A percentile compares a stretch with the other conserved stretches of the same genome.
Evolutionary conservation across 805 yeast species (phyloP).

Genomic region (Middelhovenomyces tepae): DNA sequence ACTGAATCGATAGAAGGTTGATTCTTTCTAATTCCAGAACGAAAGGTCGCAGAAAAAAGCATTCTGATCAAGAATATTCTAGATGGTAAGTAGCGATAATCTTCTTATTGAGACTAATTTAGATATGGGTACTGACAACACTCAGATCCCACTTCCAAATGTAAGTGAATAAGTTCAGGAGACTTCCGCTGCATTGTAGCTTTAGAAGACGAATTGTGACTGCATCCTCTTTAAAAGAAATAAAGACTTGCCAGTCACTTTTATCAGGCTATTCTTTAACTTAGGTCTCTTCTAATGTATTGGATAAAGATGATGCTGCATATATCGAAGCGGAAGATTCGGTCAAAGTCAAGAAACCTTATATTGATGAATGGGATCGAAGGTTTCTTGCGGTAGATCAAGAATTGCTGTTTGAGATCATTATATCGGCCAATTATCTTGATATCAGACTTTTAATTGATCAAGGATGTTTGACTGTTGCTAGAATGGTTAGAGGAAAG

Average conservation of each 20-base stretch:
- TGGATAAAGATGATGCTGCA: conserved; percentile 66
- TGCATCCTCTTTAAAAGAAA: too few relatives aligned
- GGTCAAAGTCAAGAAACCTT: conserved; percentile 52
- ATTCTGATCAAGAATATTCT: conserved; percentile 79
- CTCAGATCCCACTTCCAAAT: conserved; percentile 77
- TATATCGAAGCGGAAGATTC: conserved; percentile 73
- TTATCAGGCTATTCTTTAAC: too few relatives aligned
- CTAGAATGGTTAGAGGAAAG: conserved; percentile 40
- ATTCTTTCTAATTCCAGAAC: conserved; percentile 22
- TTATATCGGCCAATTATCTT: conserved; percentile 39
- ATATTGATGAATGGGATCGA: conserved; percentile 93
- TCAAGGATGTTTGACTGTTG: conserved; percentile 41
- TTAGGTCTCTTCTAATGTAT: conserved; percentile 94
- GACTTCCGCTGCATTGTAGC: too few relatives aligned
- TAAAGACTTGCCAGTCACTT: too few relatives aligned
- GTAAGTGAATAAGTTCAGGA: conserved; percentile 64
- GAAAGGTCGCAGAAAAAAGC: conserved; percentile 79
- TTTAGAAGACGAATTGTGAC: too few relatives aligned
- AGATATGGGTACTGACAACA: conserved; percentile 50
- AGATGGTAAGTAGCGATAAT: conserved; percentile 43
- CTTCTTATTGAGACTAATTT: background rate
- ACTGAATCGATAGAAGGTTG: background rate
- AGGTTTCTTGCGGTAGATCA: conserved; percentile 88
- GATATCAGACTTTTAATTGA: conserved; percentile 38
- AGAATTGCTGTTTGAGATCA: conserved; percentile 41